Evolutionary conservation across 163 green algal genomes (phyloP).

Genomic region (Smithsoniella earleae): DNA sequence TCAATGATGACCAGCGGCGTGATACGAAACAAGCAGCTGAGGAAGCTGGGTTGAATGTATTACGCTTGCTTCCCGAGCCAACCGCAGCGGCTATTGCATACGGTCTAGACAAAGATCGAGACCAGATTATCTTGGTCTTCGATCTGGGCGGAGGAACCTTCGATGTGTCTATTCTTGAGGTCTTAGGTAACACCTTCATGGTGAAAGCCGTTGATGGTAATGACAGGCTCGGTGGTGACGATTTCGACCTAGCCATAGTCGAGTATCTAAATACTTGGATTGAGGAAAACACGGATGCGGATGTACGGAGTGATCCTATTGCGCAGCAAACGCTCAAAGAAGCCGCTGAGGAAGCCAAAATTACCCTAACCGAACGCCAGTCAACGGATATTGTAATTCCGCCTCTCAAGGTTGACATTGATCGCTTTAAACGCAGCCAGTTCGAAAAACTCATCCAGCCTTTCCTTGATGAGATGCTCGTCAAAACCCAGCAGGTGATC

Average conservation of each 20-base stretch:
- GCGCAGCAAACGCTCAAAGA: too few relatives aligned
- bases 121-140: constrained; percentile 60
- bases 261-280: too few relatives aligned
- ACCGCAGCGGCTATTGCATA: constrained; percentile 88
- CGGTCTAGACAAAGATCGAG: constrained; percentile 69
- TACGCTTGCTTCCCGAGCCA: constrained; percentile 93
- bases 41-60: constrained; percentile 76
- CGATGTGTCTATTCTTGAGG: constrained; percentile 60
- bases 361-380: too few relatives aligned
- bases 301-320: constrained; percentile 52
- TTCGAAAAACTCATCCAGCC: too few relatives aligned
- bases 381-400: too few relatives aligned
- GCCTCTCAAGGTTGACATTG: too few relatives aligned
- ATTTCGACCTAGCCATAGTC: constrained; percentile 58
- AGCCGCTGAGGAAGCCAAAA: too few relatives aligned
- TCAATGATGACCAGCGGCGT: constrained; percentile 90
- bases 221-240: constrained; percentile 62
- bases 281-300: too few relatives aligned
- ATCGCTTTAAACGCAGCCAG: too few relatives aligned
- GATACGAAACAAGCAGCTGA: constrained; percentile 73
- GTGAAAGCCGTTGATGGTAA: constrained; percentile 47
- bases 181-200: constrained; percentile 58
- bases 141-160: constrained; percentile 79
- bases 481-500: too few relatives aligned
- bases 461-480: too few relatives aligned